Evolutionary conservation across 2,329 filamentous ascomycete genomes (phyloP).

Genomic region (Botrytis fabae): DNA sequence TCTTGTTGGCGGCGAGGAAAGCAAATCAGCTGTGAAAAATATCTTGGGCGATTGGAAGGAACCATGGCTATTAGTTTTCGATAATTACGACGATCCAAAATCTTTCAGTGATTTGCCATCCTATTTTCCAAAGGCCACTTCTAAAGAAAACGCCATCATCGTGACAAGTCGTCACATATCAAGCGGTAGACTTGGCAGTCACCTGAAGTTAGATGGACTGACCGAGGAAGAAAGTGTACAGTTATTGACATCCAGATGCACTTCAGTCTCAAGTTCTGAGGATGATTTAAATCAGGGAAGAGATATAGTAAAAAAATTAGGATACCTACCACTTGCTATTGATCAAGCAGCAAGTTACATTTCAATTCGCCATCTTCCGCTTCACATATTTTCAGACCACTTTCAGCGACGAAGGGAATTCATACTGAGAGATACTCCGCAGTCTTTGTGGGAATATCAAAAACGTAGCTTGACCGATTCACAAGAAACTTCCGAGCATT

Average conservation of each 20-base stretch:
- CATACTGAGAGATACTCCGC: slow-evolving; percentile 25
- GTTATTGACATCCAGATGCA: slow-evolving; percentile 14
- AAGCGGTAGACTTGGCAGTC: slow-evolving; percentile 19
- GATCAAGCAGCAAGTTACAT: slow-evolving; percentile 36
- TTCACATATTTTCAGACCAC: slow-evolving; percentile 26
- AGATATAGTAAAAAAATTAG: slow-evolving; percentile 25
- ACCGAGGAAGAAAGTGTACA: slow-evolving; percentile 23
- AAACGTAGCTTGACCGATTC: neutral
- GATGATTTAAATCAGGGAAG: slow-evolving; percentile 1
- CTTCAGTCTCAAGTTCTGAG: neutral
- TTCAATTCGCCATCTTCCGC: slow-evolving; percentile 21
- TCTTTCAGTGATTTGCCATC: slow-evolving; percentile 20
- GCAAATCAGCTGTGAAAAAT: slow-evolving; percentile 16
- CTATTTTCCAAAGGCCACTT: slow-evolving; percentile 8
- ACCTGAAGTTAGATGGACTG: slow-evolving; percentile 13
- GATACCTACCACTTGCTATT: slow-evolving; percentile 32
- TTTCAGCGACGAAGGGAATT: slow-evolving; percentile 24
- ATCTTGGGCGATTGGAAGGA: slow-evolving; percentile 19
- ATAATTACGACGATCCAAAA: slow-evolving; percentile 32
- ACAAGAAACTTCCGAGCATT: neutral
- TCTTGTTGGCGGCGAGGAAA: slow-evolving; percentile 5
- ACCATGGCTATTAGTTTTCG: slow-evolving; percentile 34
- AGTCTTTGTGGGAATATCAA: slow-evolving; percentile 25
- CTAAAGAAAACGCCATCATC: slow-evolving; percentile 11
- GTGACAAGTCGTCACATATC: slow-evolving; percentile 27